phyloP scores from a whole-genome alignment of 2,329 filamentous ascomycete species.

The Exophiala sideris region DNA sequence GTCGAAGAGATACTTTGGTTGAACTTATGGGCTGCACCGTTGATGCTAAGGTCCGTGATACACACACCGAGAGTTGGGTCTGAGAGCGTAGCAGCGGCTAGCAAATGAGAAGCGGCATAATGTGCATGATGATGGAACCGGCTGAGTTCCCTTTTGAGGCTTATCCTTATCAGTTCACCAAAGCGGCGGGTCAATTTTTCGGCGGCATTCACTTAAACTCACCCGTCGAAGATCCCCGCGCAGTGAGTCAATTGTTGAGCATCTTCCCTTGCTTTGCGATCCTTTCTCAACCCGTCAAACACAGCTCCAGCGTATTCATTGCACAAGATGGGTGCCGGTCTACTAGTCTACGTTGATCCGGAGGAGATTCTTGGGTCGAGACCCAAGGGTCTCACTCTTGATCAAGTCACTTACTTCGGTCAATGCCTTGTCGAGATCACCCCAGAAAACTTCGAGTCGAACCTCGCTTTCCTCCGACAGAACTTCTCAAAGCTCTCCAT shows the following conservation, averaged over 20 bases:
- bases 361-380: conserved; percentile 16
- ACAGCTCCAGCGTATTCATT: neutral
- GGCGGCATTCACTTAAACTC: too few relatives aligned
- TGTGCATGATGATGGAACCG: too few relatives aligned
- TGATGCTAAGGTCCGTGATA: too few relatives aligned
- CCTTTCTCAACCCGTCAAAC: neutral
- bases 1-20: too few relatives aligned
- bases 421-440: conserved; percentile 55
- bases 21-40: too few relatives aligned
- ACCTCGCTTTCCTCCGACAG: conserved; percentile 53
- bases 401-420: conserved; percentile 58
- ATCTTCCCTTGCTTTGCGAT: neutral
- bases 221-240: too few relatives aligned
- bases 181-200: too few relatives aligned
- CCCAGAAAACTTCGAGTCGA: conserved; percentile 45
- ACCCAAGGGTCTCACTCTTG: conserved; percentile 49
- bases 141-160: too few relatives aligned
- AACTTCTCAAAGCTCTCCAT: conserved; percentile 57
- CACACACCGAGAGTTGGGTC: too few relatives aligned
- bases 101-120: too few relatives aligned
- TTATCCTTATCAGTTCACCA: too few relatives aligned
- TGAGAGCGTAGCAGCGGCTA: too few relatives aligned
- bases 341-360: conserved; percentile 22
- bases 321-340: conserved; percentile 20
- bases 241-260: neutral